Evolutionary conservation across 2,329 filamentous ascomycete species (phyloP).

Genomic region (Xylariomycetidae sp.): DNA sequence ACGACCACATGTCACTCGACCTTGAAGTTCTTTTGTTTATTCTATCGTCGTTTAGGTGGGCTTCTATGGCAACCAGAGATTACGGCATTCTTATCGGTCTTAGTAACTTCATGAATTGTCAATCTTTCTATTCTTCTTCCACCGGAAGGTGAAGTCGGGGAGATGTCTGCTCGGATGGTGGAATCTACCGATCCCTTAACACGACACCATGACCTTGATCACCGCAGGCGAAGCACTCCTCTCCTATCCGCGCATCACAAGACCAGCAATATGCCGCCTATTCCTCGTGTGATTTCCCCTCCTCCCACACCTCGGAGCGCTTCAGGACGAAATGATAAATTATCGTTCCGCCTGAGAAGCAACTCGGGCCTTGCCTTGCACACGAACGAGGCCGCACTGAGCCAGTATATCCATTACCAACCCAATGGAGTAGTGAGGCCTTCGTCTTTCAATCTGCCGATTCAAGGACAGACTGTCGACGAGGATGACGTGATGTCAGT

Average conservation of each 20-base stretch:
- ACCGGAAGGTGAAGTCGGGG: too few species aligned
- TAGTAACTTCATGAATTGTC: too few species aligned
- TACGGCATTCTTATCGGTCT: too few species aligned
- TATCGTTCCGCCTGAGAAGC: conserved; percentile 33
- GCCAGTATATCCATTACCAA: conserved; percentile 44
- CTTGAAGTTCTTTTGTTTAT: too few species aligned
- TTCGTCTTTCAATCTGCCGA: conserved; percentile 7
- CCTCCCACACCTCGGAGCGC: conserved; percentile 5
- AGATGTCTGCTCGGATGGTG: too few species aligned
- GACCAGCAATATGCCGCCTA: conserved; percentile 5
- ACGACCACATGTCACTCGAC: too few species aligned
- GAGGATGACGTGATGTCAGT: conserved; percentile 7
- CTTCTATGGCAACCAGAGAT: too few species aligned
- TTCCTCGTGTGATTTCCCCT: conserved; percentile 10
- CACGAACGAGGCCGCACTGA: conserved; percentile 37
- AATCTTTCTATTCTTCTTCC: too few species aligned
- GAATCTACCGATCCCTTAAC: neutral
- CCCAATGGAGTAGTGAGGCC: conserved; percentile 31
- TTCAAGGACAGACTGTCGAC: conserved; percentile 1
- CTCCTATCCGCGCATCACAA: conserved; percentile 6
- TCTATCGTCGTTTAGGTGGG: too few species aligned
- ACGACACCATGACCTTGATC: conserved; percentile 1
- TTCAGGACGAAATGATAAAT: conserved; percentile 13
- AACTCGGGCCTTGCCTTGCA: conserved; percentile 43
- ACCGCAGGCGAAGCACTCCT: conserved; percentile 6